A percentile compares a stretch with the other conserved stretches of the same genome.
These are phyloP conservation scores for Ambrosia trifida DNA, from an alignment of 129 eudicot species.

Conservation along the genomic window DNA sequence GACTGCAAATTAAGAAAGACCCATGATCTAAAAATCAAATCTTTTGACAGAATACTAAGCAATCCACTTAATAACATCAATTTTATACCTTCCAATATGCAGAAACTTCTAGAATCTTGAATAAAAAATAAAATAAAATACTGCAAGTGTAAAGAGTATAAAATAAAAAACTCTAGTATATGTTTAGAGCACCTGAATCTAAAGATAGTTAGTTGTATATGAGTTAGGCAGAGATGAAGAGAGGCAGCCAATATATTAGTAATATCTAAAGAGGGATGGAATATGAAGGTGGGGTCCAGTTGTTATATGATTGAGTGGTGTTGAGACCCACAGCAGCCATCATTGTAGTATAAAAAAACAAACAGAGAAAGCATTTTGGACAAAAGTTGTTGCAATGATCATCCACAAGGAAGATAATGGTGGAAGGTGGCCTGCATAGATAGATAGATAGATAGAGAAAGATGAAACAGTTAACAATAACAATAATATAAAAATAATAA, in stretches of 20 bases:
- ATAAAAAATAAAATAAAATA: slow-evolving; percentile 13
- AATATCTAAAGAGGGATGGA: not conserved
- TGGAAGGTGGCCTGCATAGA: not conserved
- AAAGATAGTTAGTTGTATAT: slow-evolving; percentile 1
- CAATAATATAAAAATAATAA: not conserved
- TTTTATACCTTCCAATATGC: slow-evolving; percentile 3
- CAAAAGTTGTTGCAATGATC: slow-evolving; percentile 20
- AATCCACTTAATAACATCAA: slow-evolving; percentile 10
- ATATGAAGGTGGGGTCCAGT: slow-evolving; percentile 24
- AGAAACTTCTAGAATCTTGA: slow-evolving; percentile 16
- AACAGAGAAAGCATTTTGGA: slow-evolving; percentile 21
- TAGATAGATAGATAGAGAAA: not conserved
- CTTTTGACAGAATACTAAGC: slow-evolving; percentile 11
- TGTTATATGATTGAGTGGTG: slow-evolving; percentile 17
- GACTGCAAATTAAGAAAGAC: slow-evolving; percentile 8
- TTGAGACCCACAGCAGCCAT: slow-evolving; percentile 29
- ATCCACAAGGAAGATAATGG: not conserved
- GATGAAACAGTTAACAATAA: not conserved
- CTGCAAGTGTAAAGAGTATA: not conserved
- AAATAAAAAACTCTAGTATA: not conserved
- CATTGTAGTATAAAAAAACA: slow-evolving; percentile 8
- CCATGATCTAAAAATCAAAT: slow-evolving; percentile 17
- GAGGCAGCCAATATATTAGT: slow-evolving; percentile 27
- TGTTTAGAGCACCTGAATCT: slow-evolving; percentile 13
- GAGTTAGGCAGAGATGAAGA: slow-evolving; percentile 24